Base-by-base conservation (phyloP, 768 basidiomycete genomes). In the Chalciporus sphaerocephalus region DNA sequence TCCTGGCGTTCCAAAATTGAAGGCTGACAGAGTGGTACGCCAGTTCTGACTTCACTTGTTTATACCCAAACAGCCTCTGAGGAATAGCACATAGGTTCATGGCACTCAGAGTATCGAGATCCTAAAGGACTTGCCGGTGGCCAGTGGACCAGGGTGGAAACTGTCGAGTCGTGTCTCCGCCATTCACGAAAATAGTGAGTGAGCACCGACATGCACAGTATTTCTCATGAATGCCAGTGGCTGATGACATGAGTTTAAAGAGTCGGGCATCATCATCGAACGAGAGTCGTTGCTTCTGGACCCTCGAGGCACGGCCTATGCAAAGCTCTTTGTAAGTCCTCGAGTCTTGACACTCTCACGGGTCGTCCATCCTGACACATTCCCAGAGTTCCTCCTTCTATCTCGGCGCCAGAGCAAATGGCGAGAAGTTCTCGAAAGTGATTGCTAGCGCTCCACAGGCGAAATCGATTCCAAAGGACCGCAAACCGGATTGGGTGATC, bases 141-240 rank as follows among this genome's bases (percentile, higher is more conserved):
- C 80, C 25, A 85, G 84, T 50, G 89, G 89, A 8, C 70, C 78
- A 2, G 92, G 88, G 7, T 94, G 91, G 91, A 85, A 73, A 46
- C 73, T 84, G 59, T 81, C 76, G 53, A 72, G 72, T 47, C 74
- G 81, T 46, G 74, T 89, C 39, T 76, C 78, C 1, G 87, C 81
- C 23, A 72, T 92, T 17, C 77, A 76, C 37, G 91, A 94, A 69
- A 93, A 93, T 64, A 91, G 90, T 89, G 51, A 42, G 84, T 66
- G 1, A 11, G 6, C 25, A 38, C n/a, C n/a, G n/a, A n/a, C n/a
- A n/a, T n/a, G n/a, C n/a, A n/a, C n/a, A 6, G 12, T 4, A 32
- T 44, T 40, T 18, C 21, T 30, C 18, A 13, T 17, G 2, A 13
- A n/a, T n/a, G n/a, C n/a, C n/a, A n/a, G n/a, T 16, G 5, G 16